Conservation (phyloP, 2,329 filamentous ascomycete species). For the Xylaria sp. region DNA sequence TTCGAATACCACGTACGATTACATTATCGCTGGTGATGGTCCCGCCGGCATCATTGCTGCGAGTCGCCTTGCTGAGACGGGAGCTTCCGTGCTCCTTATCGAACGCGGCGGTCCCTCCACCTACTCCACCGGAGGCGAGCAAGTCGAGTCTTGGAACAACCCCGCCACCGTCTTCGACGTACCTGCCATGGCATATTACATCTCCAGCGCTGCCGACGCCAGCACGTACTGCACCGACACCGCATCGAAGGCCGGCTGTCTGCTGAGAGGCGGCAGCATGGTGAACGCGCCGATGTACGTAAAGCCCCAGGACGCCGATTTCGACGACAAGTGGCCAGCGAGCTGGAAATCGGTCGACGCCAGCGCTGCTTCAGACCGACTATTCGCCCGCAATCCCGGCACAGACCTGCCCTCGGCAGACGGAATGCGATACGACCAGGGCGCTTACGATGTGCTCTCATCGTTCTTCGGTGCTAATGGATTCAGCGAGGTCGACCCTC, state of each 20-base stretch:
- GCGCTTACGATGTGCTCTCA: constrained; percentile 19
- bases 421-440: constrained; percentile 26
- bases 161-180: constrained; percentile 38
- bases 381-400: constrained; percentile 34
- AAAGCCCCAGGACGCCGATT: constrained; percentile 37
- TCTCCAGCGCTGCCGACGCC: constrained; percentile 26
- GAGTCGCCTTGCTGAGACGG: constrained; percentile 41
- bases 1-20: constrained; percentile 43
- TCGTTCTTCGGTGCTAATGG: constrained; percentile 20
- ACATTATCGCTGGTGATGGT: constrained; percentile 44
- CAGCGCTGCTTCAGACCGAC: constrained; percentile 28
- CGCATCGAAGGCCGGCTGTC: constrained; percentile 39
- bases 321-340: constrained; percentile 35
- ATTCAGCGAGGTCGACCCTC: constrained; percentile 14
- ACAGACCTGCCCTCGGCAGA: constrained; percentile 33
- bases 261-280: constrained; percentile 42
- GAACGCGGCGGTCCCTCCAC: constrained; percentile 43
- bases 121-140: constrained; percentile 36
- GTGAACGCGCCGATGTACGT: constrained; percentile 41
- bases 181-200: constrained; percentile 33
- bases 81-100: constrained; percentile 41
- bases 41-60: constrained; percentile 42
- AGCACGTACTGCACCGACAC: constrained; percentile 41
- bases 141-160: constrained; percentile 38
- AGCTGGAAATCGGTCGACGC: constrained; percentile 37